A percentile compares a stretch with the other conserved stretches of the same genome.
These are phyloP conservation scores for Talaromyces sp. DNA, from an alignment of 2,329 filamentous ascomycete species.

Conservation along the genomic window DNA sequence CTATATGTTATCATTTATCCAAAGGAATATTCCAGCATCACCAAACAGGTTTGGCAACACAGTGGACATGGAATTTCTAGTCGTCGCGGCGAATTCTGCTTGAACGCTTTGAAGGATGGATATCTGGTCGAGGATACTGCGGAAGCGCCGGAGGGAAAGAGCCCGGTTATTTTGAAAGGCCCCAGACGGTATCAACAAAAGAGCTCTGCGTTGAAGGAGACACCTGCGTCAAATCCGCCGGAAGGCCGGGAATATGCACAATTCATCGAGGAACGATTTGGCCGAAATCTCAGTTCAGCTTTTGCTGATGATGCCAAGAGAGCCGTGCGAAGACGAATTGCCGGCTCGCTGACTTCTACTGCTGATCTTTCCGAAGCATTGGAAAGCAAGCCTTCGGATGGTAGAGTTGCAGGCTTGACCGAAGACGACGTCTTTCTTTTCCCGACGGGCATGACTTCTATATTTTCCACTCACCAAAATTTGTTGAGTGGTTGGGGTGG, in stretches of 20 bases:
- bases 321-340: constrained; percentile 81
- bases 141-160: constrained; percentile 18
- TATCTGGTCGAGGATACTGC: constrained; percentile 51
- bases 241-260: constrained; percentile 63
- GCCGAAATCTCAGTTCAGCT: constrained; percentile 77
- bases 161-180: constrained; percentile 54
- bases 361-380: constrained; percentile 60
- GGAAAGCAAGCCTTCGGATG: constrained; percentile 31
- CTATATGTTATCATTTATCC: constrained; percentile 69
- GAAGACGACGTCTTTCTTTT: constrained; percentile 88
- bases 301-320: constrained; percentile 76
- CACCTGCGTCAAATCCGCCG: constrained; percentile 25
- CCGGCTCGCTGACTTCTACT: constrained; percentile 72
- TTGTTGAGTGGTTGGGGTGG: constrained; percentile 61
- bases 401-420: constrained; percentile 53
- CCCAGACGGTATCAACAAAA: constrained; percentile 73
- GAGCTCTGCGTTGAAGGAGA: constrained; percentile 44
- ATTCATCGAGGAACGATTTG: constrained; percentile 92
- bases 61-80: constrained; percentile 89
- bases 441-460: constrained; percentile 89
- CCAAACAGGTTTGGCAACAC: constrained; percentile 98
- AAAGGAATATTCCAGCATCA: constrained; percentile 59
- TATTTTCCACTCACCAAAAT: constrained; percentile 78
- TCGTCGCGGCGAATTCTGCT: constrained; percentile 83
- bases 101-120: constrained; percentile 65